phyloP scores from a whole-genome alignment of 768 basidiomycete species.

The Hericium rajendrae region DNA sequence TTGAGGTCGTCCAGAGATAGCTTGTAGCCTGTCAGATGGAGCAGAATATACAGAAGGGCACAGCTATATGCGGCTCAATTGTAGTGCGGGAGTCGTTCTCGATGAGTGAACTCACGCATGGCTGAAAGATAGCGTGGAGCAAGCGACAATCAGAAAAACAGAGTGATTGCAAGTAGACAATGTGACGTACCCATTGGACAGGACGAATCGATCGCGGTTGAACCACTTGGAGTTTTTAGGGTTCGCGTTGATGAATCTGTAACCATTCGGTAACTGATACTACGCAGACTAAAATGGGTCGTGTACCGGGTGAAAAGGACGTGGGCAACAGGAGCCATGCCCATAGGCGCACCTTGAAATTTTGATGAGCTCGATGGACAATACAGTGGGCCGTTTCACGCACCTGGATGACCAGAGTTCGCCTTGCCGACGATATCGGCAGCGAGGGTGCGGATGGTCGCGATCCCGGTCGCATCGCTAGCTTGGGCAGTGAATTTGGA shows the following conservation, averaged over 20 bases:
- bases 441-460: constrained; percentile 69
- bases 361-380: neutral
- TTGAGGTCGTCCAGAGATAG: constrained; percentile 89
- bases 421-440: constrained; percentile 75
- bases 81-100: neutral
- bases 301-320: constrained; percentile 66
- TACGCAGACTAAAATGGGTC: neutral
- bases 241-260: constrained; percentile 80
- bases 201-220: constrained; percentile 94
- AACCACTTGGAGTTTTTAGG: constrained; percentile 88
- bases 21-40: constrained; percentile 90
- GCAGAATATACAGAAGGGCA: constrained; percentile 85
- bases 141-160: neutral
- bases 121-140: constrained; percentile 26
- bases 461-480: constrained; percentile 50
- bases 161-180: neutral
- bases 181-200: constrained; percentile 81
- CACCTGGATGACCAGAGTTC: constrained; percentile 91
- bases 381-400: constrained; percentile 8
- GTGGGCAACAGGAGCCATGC: constrained; percentile 79
- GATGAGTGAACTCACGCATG: constrained; percentile 50
- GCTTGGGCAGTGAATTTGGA: constrained; percentile 26
- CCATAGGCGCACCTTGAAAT: constrained; percentile 78
- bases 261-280: neutral
- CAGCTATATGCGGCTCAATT: constrained; percentile 40